Percentiles rank a stretch among this genome's conserved stretches.
Evolutionary conservation across 768 basidiomycete species (phyloP).

Genomic region (Mycena crocata): DNA sequence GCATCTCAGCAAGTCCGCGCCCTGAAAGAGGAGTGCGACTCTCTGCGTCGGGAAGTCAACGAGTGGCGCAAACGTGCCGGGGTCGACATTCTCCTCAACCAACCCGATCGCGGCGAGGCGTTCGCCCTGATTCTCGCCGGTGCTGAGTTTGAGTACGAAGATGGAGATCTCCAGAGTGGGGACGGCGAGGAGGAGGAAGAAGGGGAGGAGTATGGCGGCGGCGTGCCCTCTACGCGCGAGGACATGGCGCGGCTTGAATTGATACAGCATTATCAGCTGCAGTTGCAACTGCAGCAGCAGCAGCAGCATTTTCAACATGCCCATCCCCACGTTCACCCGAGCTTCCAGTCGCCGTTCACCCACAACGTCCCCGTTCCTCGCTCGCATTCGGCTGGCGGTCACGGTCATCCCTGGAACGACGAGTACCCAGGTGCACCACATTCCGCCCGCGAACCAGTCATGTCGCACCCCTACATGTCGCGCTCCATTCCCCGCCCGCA

Average conservation of each 20-base stretch:
- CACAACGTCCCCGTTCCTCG: neutral
- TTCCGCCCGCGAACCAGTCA: constrained; percentile 10
- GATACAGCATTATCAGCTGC: neutral
- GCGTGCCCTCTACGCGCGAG: neutral
- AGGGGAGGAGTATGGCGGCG: constrained; percentile 16
- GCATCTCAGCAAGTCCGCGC: constrained; percentile 73
- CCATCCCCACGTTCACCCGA: neutral
- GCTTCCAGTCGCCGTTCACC: constrained; percentile 17
- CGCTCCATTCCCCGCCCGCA: too few species aligned
- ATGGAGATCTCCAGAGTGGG: constrained; percentile 36
- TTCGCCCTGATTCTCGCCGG: constrained; percentile 64
- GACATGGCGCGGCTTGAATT: neutral
- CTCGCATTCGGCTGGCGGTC: neutral
- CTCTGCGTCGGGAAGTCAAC: constrained; percentile 79
- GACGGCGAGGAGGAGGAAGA: constrained; percentile 60
- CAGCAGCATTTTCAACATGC: neutral
- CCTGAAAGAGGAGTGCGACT: constrained; percentile 71
- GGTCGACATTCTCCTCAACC: constrained; percentile 60
- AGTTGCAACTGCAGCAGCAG: neutral
- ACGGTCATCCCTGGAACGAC: neutral
- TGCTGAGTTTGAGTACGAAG: constrained; percentile 58
- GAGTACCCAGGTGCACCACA: neutral
- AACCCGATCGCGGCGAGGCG: constrained; percentile 64
- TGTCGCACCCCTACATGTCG: constrained; percentile 13
- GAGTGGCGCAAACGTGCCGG: constrained; percentile 75